Conservation (phyloP, 768 basidiomycete genomes). For the Leccinum pellstonianum region DNA sequence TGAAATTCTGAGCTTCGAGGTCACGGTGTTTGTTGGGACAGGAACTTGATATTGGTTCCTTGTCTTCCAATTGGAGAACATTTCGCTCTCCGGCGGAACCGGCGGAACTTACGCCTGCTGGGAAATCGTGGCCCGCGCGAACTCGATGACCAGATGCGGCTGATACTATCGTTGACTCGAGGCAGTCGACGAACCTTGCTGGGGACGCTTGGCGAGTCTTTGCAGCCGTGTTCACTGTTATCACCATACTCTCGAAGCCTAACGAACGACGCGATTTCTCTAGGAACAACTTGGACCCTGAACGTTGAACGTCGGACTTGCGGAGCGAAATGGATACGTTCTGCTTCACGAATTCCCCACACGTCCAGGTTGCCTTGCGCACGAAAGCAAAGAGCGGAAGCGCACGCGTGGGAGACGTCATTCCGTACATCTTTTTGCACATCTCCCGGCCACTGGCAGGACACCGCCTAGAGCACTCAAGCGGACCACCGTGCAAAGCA, state of each 20-base stretch:
- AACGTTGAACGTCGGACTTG: constrained; percentile 94
- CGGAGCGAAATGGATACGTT: constrained; percentile 99
- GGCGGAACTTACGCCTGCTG: too few relatives aligned
- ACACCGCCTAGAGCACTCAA: constrained; percentile 51
- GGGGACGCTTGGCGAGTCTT: constrained; percentile 88
- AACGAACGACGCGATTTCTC: not conserved
- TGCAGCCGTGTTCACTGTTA: not conserved
- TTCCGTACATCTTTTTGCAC: constrained; percentile 95
- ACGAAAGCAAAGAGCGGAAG: constrained; percentile 82
- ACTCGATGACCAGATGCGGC: too few relatives aligned
- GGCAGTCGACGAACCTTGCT: constrained; percentile 91
- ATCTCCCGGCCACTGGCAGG: constrained; percentile 58
- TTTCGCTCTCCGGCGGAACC: too few relatives aligned
- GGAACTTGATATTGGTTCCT: too few relatives aligned
- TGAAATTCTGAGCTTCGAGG: too few relatives aligned
- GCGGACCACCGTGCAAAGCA: constrained; percentile 86
- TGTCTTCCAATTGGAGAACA: too few relatives aligned
- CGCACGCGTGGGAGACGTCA: constrained; percentile 87
- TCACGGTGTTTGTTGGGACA: too few relatives aligned
- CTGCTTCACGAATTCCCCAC: constrained; percentile 88
- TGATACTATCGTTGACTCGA: constrained; percentile 56
- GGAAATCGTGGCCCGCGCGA: too few relatives aligned
- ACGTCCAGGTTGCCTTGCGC: constrained; percentile 52
- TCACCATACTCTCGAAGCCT: not conserved
- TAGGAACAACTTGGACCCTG: constrained; percentile 69